A percentile compares a stretch with the other conserved stretches of the same genome.
Evolutionary conservation across 2,329 filamentous ascomycete species (phyloP).

Genomic region (Penicillium crustosum): DNA sequence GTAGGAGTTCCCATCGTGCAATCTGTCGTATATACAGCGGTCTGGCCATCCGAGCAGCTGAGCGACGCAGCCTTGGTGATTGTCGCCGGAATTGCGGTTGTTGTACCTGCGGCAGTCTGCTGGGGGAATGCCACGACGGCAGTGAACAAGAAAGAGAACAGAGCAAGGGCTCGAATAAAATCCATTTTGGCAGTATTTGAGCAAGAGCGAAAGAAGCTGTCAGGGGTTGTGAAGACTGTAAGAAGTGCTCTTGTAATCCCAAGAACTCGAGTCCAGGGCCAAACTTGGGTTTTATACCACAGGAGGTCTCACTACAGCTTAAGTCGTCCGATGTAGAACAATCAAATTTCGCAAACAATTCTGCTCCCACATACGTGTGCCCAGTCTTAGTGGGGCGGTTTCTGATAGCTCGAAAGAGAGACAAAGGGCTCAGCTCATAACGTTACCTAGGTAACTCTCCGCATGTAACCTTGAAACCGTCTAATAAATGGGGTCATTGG

Average conservation of each 20-base stretch:
- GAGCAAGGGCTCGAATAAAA: too few relatives aligned
- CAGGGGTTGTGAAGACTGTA: not conserved
- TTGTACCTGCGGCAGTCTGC: not conserved
- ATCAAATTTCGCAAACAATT: not conserved
- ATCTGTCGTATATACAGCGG: constrained; percentile 25
- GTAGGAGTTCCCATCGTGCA: constrained; percentile 28
- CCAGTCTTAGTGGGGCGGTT: not conserved
- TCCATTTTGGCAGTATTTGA: not conserved
- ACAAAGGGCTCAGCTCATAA: not conserved
- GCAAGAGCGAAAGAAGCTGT: not conserved
- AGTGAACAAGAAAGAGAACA: not conserved
- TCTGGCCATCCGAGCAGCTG: constrained; percentile 22
- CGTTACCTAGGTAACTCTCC: not conserved
- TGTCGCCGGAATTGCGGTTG: not conserved
- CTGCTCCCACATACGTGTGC: not conserved
- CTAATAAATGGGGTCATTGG: not conserved
- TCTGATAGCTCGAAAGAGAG: not conserved
- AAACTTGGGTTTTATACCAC: not conserved
- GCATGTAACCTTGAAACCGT: not conserved
- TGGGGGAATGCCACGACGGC: constrained; percentile 12
- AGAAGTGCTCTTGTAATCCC: too few relatives aligned
- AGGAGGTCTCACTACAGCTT: not conserved
- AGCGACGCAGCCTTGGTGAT: constrained; percentile 13
- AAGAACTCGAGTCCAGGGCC: not conserved
- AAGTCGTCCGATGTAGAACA: too few relatives aligned